Percentiles rank a stretch among this genome's conserved stretches.
phyloP scores from a whole-genome alignment of 768 basidiomycete species.

The Bullera alba region DNA sequence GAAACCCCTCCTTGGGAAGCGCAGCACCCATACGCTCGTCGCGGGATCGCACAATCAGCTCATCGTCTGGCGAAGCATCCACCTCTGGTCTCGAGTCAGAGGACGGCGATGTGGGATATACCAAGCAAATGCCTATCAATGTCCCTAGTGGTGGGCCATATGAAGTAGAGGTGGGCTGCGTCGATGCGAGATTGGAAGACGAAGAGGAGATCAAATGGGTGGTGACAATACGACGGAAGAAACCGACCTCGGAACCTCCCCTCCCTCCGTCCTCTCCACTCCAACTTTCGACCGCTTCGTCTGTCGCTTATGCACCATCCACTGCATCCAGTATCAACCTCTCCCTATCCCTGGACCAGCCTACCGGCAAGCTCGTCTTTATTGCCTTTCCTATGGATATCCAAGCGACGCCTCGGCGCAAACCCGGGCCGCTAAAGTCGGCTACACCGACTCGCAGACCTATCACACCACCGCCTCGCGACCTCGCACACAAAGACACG shows the following conservation, averaged over 20 bases:
- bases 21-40: background rate
- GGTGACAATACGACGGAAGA: slow-evolving; percentile 47
- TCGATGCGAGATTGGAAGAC: slow-evolving; percentile 4
- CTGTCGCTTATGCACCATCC: slow-evolving; percentile 13
- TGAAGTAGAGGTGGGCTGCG: slow-evolving; percentile 19
- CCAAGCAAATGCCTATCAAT: background rate
- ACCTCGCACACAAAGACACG: background rate
- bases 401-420: slow-evolving; percentile 10
- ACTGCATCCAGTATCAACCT: slow-evolving; percentile 35
- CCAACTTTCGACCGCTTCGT: slow-evolving; percentile 3
- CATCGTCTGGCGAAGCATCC: background rate
- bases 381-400: slow-evolving; percentile 27
- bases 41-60: background rate
- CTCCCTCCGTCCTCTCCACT: slow-evolving; percentile 7
- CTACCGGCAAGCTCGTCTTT: slow-evolving; percentile 39
- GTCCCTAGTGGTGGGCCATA: slow-evolving; percentile 2
- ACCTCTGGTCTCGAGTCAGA: background rate
- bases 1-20: background rate
- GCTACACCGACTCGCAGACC: background rate
- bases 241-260: background rate
- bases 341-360: slow-evolving; percentile 32
- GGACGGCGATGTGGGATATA: background rate
- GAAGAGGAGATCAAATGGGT: slow-evolving; percentile 56
- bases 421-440: background rate
- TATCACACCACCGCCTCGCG: background rate